A percentile compares a stretch with the other conserved stretches of the same genome.
phyloP scores from a whole-genome alignment of 139 green algal genomes.

The Dunaliella sp. region DNA sequence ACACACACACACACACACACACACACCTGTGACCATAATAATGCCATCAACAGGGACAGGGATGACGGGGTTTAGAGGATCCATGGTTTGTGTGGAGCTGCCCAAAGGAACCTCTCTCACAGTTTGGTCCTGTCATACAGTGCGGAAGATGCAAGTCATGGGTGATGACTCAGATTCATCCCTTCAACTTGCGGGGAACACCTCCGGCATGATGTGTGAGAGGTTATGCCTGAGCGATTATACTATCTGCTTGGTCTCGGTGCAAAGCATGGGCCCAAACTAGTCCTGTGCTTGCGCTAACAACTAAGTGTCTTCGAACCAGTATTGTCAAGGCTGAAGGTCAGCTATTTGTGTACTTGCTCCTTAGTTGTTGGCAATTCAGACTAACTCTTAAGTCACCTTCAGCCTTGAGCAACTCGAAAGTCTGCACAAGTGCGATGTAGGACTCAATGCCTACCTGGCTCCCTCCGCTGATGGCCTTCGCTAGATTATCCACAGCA shows the following conservation, averaged over 20 bases:
- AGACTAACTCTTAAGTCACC: background rate
- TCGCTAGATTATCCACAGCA: constrained; percentile 14
- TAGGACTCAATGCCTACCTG: background rate
- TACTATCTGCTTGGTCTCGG: no score
- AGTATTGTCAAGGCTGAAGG: no score
- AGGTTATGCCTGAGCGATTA: no score
- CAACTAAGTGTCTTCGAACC: no score
- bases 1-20: constrained; percentile 72
- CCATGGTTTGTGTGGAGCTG: background rate
- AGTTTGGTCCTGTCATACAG: background rate
- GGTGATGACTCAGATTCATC: no score
- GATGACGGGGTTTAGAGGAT: background rate
- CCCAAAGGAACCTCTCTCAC: background rate
- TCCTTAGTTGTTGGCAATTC: background rate
- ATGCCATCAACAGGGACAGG: constrained; percentile 28
- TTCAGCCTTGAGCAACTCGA: background rate
- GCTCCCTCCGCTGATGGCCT: background rate
- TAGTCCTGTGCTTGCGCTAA: no score
- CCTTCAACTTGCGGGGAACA: no score
- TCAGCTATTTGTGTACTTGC: background rate
- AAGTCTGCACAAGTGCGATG: background rate
- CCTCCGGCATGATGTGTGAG: no score
- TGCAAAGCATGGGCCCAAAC: no score
- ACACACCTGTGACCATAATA: constrained; percentile 56
- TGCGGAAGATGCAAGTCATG: no score